phyloP scores from a whole-genome alignment of 2,329 filamentous ascomycete genomes.

The Aspergillus piperis region DNA sequence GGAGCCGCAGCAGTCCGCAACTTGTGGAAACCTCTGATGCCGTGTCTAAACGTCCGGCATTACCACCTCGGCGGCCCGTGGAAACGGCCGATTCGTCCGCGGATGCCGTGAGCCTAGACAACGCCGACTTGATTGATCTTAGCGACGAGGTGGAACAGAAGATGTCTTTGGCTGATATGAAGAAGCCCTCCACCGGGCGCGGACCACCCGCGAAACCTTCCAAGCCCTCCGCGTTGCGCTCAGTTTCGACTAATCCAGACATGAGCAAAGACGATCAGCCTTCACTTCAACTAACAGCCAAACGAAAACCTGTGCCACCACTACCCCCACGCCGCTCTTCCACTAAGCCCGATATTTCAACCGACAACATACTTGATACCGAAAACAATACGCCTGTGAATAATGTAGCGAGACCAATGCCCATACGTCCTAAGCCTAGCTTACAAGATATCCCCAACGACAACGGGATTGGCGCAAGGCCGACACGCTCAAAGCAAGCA shows the following conservation, averaged over 20 bases:
- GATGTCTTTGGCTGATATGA: slow-evolving; percentile 14
- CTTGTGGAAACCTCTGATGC: slow-evolving; percentile 31
- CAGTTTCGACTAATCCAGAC: slow-evolving; percentile 31
- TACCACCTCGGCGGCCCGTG: slow-evolving; percentile 42
- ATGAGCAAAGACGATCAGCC: slow-evolving; percentile 10
- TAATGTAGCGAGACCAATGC: slow-evolving; percentile 16
- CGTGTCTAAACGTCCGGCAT: slow-evolving; percentile 35
- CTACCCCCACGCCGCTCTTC: slow-evolving; percentile 39
- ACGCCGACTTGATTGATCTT: slow-evolving; percentile 44
- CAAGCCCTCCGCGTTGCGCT: slow-evolving; percentile 47
- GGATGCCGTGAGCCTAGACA: slow-evolving; percentile 29
- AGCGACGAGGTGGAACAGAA: slow-evolving; percentile 33
- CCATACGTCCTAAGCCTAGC: background rate
- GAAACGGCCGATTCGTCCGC: slow-evolving; percentile 17
- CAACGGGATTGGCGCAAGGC: slow-evolving; percentile 3
- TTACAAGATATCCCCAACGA: slow-evolving; percentile 1
- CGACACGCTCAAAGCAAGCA: slow-evolving; percentile 27
- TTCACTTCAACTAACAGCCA: slow-evolving; percentile 25
- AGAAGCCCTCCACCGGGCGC: slow-evolving; percentile 23
- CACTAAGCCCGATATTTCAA: slow-evolving; percentile 15
- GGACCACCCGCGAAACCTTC: slow-evolving; percentile 45
- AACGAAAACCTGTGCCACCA: slow-evolving; percentile 40
- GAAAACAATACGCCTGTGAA: background rate
- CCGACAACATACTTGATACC: background rate
- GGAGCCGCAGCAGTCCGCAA: slow-evolving; percentile 29